Evolutionary conservation across 139 green algal genomes (phyloP).

Genomic region (Nannochloris sp.): DNA sequence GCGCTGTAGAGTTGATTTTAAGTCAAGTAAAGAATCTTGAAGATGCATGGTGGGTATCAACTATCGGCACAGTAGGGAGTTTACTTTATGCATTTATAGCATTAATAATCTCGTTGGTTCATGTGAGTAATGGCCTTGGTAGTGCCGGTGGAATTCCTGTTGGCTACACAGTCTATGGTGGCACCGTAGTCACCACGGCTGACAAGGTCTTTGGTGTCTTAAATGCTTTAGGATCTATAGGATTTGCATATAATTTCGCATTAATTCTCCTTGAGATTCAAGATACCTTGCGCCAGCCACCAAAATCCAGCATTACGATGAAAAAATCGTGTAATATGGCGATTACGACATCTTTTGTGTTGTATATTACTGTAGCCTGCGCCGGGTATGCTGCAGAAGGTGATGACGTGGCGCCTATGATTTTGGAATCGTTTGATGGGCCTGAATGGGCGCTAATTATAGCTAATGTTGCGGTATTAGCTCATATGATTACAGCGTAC

Average conservation of each 20-base stretch:
- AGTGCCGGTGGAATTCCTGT: not conserved
- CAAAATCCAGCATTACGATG: constrained; percentile 9
- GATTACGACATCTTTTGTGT: constrained; percentile 10
- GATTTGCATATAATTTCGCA: constrained; percentile 35
- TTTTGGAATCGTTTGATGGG: not conserved
- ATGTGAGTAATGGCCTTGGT: not conserved
- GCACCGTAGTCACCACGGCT: not conserved
- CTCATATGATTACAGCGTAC: constrained; percentile 29
- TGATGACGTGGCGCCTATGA: not conserved
- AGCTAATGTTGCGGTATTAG: not conserved
- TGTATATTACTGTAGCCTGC: constrained; percentile 15
- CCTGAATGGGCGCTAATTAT: constrained; percentile 10
- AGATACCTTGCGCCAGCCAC: constrained; percentile 25
- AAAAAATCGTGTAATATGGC: not conserved
- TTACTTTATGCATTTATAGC: constrained; percentile 43
- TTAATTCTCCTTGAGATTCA: constrained; percentile 38
- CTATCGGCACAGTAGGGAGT: constrained; percentile 30
- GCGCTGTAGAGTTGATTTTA: constrained; percentile 32
- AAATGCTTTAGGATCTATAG: constrained; percentile 39
- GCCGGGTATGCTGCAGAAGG: constrained; percentile 7
- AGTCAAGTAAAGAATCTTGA: constrained; percentile 28
- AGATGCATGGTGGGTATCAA: constrained; percentile 2
- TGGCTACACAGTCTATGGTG: constrained; percentile 1
- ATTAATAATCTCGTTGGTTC: constrained; percentile 5
- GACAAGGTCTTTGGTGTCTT: constrained; percentile 34